Base-by-base conservation (phyloP, 2,329 filamentous ascomycete genomes). In the Byssoonygena ceratinophila region DNA sequence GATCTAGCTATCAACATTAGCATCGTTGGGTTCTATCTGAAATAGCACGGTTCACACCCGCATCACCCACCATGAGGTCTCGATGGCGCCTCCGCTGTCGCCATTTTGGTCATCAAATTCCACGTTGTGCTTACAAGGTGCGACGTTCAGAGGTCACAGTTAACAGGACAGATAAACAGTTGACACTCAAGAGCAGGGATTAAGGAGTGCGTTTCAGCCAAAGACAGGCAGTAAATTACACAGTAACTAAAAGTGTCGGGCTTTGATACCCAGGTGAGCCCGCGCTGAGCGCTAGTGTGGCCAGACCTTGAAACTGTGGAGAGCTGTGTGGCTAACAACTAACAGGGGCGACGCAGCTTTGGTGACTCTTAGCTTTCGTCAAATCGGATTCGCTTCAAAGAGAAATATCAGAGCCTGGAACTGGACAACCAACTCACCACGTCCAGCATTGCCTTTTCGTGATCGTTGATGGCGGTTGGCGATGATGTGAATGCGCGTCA, bases 1-100 rank as follows among this genome's bases (percentile, higher is more conserved):
- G 80, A 68, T 89, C 85, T 89, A 70, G 11, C 9, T 27, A 6
- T 4, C 8, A 23, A 27, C 2, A 53, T 59, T 54, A 55, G 45
- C 11, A 39, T 46, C 31, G 29, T 18, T 16, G 18, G 41, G 51
- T 54, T 51, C 5, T 11, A 55, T 41, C 51, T 25, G 47, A 39
- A 27, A 8, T 2, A 12, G 40, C 46, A 43, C 31, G 32, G 41
- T 55, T 25, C 32, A 41, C 36, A 44, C n/a, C 14, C 29, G 25
- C 36, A 36, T 46, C 54, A 60, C 65, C 55, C 68, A 76, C 74
- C 74, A 61, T 74, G 73, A 56, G 69, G 64, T 63, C 69, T 68
- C 27, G 68, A 59, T 51, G 70, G 59, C 48, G 63, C 58, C 50
- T 71, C 69, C n/a, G 64, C 62, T 16, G 67, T 66, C 34, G 70